A percentile compares a stretch with the other conserved stretches of the same genome.
Evolutionary conservation across 305 asterid species (phyloP).

Genomic region (Nicotiana rustica): DNA sequence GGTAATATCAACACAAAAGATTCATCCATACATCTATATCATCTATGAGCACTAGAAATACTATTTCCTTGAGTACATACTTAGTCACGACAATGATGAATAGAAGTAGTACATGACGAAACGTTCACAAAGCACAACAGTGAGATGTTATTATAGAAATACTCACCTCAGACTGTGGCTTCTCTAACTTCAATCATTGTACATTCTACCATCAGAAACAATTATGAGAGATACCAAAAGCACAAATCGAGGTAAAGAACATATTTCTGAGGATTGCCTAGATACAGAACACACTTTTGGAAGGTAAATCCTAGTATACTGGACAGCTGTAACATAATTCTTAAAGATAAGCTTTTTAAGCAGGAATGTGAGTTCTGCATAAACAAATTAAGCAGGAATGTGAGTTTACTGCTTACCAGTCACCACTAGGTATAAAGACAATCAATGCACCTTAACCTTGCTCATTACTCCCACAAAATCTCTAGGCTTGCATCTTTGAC

Average conservation of each 20-base stretch:
- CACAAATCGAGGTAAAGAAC: neutral
- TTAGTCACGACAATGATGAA: neutral
- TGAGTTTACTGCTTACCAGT: neutral
- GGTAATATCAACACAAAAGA: neutral
- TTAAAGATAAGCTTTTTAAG: neutral
- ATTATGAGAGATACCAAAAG: conserved; percentile 21
- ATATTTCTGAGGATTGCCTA: neutral
- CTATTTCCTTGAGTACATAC: neutral
- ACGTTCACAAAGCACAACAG: neutral
- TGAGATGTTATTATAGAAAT: neutral
- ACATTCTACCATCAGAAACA: conserved; percentile 18
- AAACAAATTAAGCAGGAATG: neutral
- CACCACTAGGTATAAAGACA: conserved; percentile 7
- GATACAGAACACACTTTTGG: neutral
- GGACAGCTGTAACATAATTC: conserved; percentile 6
- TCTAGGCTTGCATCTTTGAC: neutral
- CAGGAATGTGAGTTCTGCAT: neutral
- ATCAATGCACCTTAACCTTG: conserved; percentile 16
- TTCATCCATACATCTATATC: conserved; percentile 12
- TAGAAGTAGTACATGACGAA: neutral
- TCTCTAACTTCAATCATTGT: conserved; percentile 6
- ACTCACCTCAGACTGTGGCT: neutral
- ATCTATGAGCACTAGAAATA: conserved; percentile 8
- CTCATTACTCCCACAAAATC: neutral
- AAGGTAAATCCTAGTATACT: neutral